Base-by-base conservation (phyloP, 192 early-diverging fungal genomes). In the Globomyces pollinis-pini region DNA sequence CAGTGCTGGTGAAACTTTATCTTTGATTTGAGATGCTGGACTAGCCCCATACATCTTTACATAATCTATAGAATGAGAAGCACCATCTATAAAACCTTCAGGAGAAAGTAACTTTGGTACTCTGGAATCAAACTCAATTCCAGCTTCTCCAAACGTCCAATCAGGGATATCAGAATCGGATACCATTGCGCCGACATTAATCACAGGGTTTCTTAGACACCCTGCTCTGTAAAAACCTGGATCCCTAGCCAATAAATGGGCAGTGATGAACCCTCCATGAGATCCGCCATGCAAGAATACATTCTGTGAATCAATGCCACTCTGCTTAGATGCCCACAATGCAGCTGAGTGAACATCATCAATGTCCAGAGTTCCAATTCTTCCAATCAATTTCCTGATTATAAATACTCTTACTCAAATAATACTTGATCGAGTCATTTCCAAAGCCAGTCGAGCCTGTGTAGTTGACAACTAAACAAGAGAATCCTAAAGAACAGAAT, bases 391-490 rank as follows among this genome's bases (percentile, higher is more conserved):
- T 28, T 64, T 67, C 24, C 84, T 69, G 4, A 90, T 70, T 20
- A 74, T 70, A 31, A 75, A 70, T 52, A n/a, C n/a, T 23, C 7
- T 47, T 47, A 47, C 7, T 15, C 7, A 42, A 47, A 12, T 3
- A 23, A 7, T 47, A 47, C 44, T 47, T 12, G 6, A 47, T 47
- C 8, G 44, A 26, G 23, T 47, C 28, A 15, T 47, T 47, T 26
- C 90, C 90, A 68, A 78, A 90, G 16, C 90, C 90, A 44, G 78
- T 66, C 42, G 84, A 86, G 13, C 90, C 90, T 1, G 86, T 82
- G 64, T 86, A 91, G 61, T 91, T 91, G 58, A 88, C 79, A 63
- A 78, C 47, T 28, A 72, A 50, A 29, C 62, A 32, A n/a, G 77
- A 71, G 63, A 84, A 86, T 1, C 87, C 87, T 38, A 86, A 62